Evolutionary conservation across 2,329 filamentous ascomycete genomes (phyloP).

Genomic region (Cercospora zeina): DNA sequence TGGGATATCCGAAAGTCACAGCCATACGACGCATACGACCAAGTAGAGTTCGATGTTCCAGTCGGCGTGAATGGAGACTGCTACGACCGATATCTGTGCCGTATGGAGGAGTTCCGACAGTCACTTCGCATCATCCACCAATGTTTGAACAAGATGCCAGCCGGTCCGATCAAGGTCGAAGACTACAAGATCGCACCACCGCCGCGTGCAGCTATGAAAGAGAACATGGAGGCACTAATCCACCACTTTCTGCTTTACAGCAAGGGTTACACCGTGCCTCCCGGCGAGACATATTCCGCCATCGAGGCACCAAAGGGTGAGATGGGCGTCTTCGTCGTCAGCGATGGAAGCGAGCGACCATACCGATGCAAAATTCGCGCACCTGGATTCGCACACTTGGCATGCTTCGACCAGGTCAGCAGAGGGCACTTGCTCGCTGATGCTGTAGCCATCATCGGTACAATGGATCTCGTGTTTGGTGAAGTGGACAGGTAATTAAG

Average conservation of each 20-base stretch:
- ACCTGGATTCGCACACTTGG: conserved; percentile 92
- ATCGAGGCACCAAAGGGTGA: conserved; percentile 99
- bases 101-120: conserved; percentile 99
- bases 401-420: conserved; percentile 88
- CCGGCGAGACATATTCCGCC: conserved; percentile 94
- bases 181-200: conserved; percentile 98
- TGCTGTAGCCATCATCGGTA: conserved; percentile 88
- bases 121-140: conserved; percentile 98
- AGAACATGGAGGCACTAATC: conserved; percentile 99
- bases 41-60: conserved; percentile 97
- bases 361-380: conserved; percentile 98
- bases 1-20: conserved; percentile 97
- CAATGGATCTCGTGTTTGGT: conserved; percentile 71
- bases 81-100: conserved; percentile 98
- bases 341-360: conserved; percentile 91
- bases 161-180: conserved; percentile 89
- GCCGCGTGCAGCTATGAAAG: conserved; percentile 97
- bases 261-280: conserved; percentile 95
- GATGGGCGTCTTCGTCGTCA: conserved; percentile 97
- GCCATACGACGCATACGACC: conserved; percentile 95
- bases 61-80: conserved; percentile 97
- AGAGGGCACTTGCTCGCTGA: conserved; percentile 93
- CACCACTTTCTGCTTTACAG: conserved; percentile 99
- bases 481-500: conserved; percentile 19
- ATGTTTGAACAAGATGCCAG: conserved; percentile 98